Conservation (phyloP, 2,329 filamentous ascomycete species). For the Bipolaris victoriae region DNA sequence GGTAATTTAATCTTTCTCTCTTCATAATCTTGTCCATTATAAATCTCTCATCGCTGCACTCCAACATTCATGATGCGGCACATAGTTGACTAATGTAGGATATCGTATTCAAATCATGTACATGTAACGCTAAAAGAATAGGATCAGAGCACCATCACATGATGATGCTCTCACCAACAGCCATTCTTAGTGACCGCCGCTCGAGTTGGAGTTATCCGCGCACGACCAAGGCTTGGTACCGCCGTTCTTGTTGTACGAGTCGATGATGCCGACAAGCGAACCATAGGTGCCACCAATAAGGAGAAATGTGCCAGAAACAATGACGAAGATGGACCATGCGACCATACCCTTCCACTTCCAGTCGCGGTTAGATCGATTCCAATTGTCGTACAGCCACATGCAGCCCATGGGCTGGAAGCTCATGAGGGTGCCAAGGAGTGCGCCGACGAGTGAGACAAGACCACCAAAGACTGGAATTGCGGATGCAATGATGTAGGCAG, state of each 20-base stretch:
- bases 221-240: slow-evolving; percentile 34
- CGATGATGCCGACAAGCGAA: slow-evolving; percentile 34
- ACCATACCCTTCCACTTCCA: slow-evolving; percentile 30
- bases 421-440: slow-evolving; percentile 36
- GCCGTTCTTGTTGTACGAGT: slow-evolving; percentile 32
- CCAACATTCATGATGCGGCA: too few species aligned
- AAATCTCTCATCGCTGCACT: too few species aligned
- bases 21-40: too few species aligned
- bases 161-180: neutral
- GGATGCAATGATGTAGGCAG: slow-evolving; percentile 34
- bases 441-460: slow-evolving; percentile 34
- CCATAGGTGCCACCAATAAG: slow-evolving; percentile 37
- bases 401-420: slow-evolving; percentile 37
- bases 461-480: slow-evolving; percentile 38
- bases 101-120: slow-evolving; percentile 3
- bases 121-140: slow-evolving; percentile 5
- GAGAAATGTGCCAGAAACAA: slow-evolving; percentile 29
- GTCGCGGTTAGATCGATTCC: slow-evolving; percentile 17
- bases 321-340: slow-evolving; percentile 33
- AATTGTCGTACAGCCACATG: slow-evolving; percentile 41
- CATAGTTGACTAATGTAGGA: neutral
- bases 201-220: slow-evolving; percentile 34
- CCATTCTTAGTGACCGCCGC: slow-evolving; percentile 6
- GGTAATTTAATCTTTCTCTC: too few species aligned
- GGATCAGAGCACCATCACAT: neutral